Evolutionary conservation across 1,139 yeast species (phyloP).

Genomic region (Petasospora rhodanensis): DNA sequence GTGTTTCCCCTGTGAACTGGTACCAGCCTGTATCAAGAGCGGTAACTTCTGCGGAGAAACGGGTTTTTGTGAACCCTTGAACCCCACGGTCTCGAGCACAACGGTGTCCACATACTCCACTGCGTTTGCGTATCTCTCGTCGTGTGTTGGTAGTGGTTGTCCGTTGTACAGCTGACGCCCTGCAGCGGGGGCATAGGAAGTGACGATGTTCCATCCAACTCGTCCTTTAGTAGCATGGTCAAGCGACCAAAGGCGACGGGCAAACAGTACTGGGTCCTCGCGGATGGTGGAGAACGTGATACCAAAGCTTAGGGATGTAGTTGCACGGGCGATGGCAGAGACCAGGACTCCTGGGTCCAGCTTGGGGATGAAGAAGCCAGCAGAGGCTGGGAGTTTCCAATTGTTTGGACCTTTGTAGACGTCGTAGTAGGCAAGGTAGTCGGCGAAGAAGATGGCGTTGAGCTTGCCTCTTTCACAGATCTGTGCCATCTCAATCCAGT

Average conservation of each 20-base stretch:
- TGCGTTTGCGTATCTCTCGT: constrained; percentile 36
- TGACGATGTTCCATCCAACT: constrained; percentile 42
- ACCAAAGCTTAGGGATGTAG: constrained; percentile 35
- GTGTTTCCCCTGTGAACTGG: constrained; percentile 39
- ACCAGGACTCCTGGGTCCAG: constrained; percentile 34
- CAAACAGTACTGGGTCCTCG: constrained; percentile 38
- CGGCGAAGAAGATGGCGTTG: constrained; percentile 40
- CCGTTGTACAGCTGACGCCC: constrained; percentile 37
- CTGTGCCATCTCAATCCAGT: constrained; percentile 38
- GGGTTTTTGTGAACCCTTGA: too few relatives aligned
- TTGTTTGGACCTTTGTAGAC: constrained; percentile 39
- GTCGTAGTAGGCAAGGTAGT: constrained; percentile 39
- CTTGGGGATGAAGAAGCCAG: constrained; percentile 38
- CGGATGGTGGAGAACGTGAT: constrained; percentile 38
- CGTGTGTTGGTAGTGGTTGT: constrained; percentile 34
- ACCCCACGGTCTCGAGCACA: constrained; percentile 35
- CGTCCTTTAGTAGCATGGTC: constrained; percentile 39
- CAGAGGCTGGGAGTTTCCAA: constrained; percentile 30
- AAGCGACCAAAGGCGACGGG: constrained; percentile 37
- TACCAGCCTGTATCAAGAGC: constrained; percentile 43
- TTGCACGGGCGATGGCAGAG: constrained; percentile 38
- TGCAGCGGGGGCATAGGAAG: constrained; percentile 39
- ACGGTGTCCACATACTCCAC: constrained; percentile 38
- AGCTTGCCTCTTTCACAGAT: constrained; percentile 38
- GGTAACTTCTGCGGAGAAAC: too few relatives aligned